phyloP scores from a whole-genome alignment of 1,284 basidiomycete genomes.

The Puccinia coronata region DNA sequence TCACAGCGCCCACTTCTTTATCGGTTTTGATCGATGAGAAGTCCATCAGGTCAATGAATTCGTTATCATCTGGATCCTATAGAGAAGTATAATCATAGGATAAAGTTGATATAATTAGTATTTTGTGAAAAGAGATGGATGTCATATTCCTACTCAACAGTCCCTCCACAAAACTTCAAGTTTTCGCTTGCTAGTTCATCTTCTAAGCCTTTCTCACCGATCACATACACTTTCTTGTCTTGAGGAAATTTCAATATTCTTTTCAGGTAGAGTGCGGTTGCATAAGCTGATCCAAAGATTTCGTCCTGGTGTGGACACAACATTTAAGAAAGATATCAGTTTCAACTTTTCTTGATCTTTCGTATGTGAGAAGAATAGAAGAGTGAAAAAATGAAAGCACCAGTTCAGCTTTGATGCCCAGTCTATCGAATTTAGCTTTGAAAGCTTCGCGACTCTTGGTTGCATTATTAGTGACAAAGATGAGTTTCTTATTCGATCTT shows the following conservation, averaged over 20 bases:
- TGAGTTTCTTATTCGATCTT: slow-evolving; percentile 73
- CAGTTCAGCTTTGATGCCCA: slow-evolving; percentile 80
- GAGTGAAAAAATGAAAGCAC: slow-evolving; percentile 63
- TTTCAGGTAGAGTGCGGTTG: slow-evolving; percentile 87
- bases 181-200: slow-evolving; percentile 86
- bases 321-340: no score
- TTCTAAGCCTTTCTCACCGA: slow-evolving; percentile 88
- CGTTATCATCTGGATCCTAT: slow-evolving; percentile 79
- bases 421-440: slow-evolving; percentile 84
- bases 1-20: slow-evolving; percentile 78
- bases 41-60: slow-evolving; percentile 71
- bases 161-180: slow-evolving; percentile 78
- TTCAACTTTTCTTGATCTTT: no score
- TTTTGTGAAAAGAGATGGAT: no score
- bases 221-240: slow-evolving; percentile 92
- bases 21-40: slow-evolving; percentile 72
- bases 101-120: slow-evolving; percentile 5
- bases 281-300: slow-evolving; percentile 92
- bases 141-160: slow-evolving; percentile 66
- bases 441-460: slow-evolving; percentile 84
- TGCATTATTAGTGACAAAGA: slow-evolving; percentile 99
- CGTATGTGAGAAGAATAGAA: no score
- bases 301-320: slow-evolving; percentile 73
- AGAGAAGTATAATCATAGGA: not conserved
- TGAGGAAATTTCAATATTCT: slow-evolving; percentile 83